phyloP scores from a whole-genome alignment of 139 green algal species.

The Dunaliella primolecta region DNA sequence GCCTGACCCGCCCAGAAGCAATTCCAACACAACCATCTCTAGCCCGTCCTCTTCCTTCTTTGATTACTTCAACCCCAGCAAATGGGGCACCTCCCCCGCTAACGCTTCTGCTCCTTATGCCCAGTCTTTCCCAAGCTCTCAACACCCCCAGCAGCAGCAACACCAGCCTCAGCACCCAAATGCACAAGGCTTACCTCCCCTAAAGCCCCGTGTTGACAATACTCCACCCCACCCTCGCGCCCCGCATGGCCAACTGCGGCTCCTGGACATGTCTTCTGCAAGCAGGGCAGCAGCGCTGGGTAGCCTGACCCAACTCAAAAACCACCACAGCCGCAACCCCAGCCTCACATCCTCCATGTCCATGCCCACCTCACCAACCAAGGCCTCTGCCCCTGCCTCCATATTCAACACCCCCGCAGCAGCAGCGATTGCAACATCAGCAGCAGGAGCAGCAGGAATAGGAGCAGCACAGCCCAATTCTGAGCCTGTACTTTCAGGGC shows the following conservation, averaged over 20 bases:
- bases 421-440: too few relatives aligned
- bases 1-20: neutral
- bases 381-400: neutral
- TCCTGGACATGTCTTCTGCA: neutral
- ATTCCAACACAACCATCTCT: neutral
- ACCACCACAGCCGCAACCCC: too few relatives aligned
- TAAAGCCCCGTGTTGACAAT: too few relatives aligned
- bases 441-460: too few relatives aligned
- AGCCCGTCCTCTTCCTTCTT: neutral
- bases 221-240: too few relatives aligned
- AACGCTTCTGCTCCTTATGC: too few relatives aligned
- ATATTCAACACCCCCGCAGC: too few relatives aligned
- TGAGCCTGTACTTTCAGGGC: too few relatives aligned
- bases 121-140: too few relatives aligned
- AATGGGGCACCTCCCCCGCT: neutral
- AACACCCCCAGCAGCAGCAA: neutral
- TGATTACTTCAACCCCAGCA: neutral
- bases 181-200: neutral
- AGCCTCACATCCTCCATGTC: too few relatives aligned
- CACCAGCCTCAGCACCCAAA: neutral
- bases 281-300: neutral
- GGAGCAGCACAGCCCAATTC: too few relatives aligned
- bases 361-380: neutral
- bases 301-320: too few relatives aligned
- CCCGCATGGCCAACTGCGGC: neutral